These are phyloP conservation scores for Eleusine coracana DNA, from an alignment of 176 grass and related monocot genomes.

Conservation along the genomic window DNA sequence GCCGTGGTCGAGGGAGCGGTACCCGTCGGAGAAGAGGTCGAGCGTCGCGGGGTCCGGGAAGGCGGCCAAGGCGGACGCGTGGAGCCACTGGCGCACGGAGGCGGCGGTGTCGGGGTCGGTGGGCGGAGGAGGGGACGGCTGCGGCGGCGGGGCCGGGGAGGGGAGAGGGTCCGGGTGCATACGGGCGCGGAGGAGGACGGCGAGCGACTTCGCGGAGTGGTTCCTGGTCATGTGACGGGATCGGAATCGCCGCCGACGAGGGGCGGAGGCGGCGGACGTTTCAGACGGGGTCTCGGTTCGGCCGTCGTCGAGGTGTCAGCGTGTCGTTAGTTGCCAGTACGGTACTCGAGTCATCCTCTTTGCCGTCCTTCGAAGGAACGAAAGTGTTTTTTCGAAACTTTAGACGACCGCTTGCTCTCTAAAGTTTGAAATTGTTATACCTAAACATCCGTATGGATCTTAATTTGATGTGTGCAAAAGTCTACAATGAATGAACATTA, in stretches of 20 bases:
- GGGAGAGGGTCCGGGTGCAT: slow-evolving; percentile 50
- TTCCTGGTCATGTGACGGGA: slow-evolving; percentile 67
- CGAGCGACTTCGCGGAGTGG: slow-evolving; percentile 51
- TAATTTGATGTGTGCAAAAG: no score
- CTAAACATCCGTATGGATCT: no score
- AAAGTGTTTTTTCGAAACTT: background rate
- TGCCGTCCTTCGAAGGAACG: slow-evolving; percentile 1
- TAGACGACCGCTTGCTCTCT: background rate
- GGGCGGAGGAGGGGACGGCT: background rate
- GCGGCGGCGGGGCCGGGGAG: slow-evolving; percentile 25
- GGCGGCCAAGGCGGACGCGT: slow-evolving; percentile 50
- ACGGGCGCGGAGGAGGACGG: slow-evolving; percentile 78
- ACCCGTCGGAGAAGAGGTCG: slow-evolving; percentile 70
- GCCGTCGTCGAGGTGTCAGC: background rate
- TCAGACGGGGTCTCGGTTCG: slow-evolving; percentile 19
- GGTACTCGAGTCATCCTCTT: background rate
- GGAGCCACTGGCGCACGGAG: slow-evolving; percentile 61
- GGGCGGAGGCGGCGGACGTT: background rate
- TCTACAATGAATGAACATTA: no score
- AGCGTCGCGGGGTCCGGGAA: slow-evolving; percentile 47
- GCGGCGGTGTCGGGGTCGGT: background rate
- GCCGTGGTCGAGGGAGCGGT: slow-evolving; percentile 56
- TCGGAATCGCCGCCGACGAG: slow-evolving; percentile 1
- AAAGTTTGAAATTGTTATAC: background rate
- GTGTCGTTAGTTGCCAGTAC: background rate